phyloP scores from a whole-genome alignment of 2,329 filamentous ascomycete genomes.

The Leptographium galeiforme region DNA sequence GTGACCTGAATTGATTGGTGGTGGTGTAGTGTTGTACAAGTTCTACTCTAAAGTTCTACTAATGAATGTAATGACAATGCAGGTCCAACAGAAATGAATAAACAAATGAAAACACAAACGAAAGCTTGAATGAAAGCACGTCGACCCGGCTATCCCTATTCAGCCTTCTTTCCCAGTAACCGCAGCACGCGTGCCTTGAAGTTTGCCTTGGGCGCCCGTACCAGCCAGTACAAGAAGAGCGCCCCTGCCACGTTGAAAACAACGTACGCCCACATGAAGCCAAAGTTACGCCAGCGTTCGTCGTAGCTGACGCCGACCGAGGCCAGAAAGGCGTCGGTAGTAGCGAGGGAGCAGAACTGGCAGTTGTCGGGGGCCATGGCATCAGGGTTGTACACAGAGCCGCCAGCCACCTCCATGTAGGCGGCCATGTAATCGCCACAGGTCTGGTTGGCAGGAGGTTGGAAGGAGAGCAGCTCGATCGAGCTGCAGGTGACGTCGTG shows the following conservation, averaged over 20 bases:
- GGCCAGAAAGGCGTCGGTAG: constrained; percentile 47
- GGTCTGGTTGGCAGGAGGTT: constrained; percentile 46
- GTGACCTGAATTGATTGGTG: too few relatives aligned
- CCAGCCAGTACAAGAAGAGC: constrained; percentile 7
- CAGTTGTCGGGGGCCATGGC: constrained; percentile 36
- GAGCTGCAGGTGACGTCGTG: constrained; percentile 36
- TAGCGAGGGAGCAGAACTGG: constrained; percentile 50
- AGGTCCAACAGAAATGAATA: too few relatives aligned
- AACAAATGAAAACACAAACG: too few relatives aligned
- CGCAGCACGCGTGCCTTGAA: not conserved
- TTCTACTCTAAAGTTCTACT: too few relatives aligned
- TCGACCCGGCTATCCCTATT: too few relatives aligned
- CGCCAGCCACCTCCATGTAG: constrained; percentile 36
- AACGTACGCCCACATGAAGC: constrained; percentile 55
- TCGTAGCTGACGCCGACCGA: constrained; percentile 34
- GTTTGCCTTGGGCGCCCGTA: constrained; percentile 4
- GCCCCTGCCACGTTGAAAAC: constrained; percentile 40
- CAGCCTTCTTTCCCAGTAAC: not conserved
- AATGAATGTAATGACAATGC: too few relatives aligned
- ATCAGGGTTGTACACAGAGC: constrained; percentile 38
- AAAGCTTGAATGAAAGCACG: too few relatives aligned
- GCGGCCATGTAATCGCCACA: constrained; percentile 51
- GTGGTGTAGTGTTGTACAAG: too few relatives aligned
- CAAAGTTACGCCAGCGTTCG: constrained; percentile 56
- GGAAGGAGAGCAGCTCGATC: constrained; percentile 49